Conservation (phyloP, 2,329 filamentous ascomycete species). For the Lasiodiplodia sp. region DNA sequence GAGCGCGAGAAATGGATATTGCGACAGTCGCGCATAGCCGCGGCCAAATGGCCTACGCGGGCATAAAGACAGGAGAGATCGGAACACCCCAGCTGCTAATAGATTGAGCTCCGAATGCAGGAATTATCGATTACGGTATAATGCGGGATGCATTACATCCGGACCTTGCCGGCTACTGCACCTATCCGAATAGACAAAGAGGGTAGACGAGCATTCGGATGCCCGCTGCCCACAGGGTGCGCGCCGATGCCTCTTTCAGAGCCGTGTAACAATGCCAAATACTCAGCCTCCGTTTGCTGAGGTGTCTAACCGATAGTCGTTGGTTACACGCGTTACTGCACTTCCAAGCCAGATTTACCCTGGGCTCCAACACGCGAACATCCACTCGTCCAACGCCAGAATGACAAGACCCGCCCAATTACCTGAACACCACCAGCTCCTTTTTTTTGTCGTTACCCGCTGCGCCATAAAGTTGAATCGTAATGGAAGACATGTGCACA, state of each 20-base stretch:
- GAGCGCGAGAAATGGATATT: neutral
- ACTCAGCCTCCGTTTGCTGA: slow-evolving; percentile 17
- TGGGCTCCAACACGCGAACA: neutral
- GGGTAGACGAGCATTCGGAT: neutral
- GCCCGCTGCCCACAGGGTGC: slow-evolving; percentile 6
- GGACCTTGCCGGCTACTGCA: slow-evolving; percentile 3
- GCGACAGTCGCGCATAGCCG: slow-evolving; percentile 20
- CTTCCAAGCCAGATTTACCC: neutral
- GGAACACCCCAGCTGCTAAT: neutral
- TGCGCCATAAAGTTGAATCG: neutral
- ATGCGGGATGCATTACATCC: slow-evolving; percentile 11
- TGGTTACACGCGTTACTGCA: slow-evolving; percentile 15
- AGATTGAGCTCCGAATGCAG: slow-evolving; percentile 4
- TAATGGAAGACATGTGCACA: neutral
- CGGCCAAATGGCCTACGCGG: neutral
- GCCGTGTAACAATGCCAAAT: slow-evolving; percentile 7
- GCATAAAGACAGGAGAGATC: neutral
- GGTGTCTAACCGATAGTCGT: neutral
- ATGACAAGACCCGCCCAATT: slow-evolving; percentile 5
- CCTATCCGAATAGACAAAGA: slow-evolving; percentile 18
- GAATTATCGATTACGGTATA: slow-evolving; percentile 16
- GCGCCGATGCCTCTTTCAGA: neutral
- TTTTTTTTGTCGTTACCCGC: slow-evolving; percentile 15
- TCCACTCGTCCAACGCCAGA: neutral
- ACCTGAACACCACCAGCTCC: neutral